Evolutionary conservation across 1,139 yeast species (phyloP).

Genomic region (Yamadazyma spencermartinsiae): DNA sequence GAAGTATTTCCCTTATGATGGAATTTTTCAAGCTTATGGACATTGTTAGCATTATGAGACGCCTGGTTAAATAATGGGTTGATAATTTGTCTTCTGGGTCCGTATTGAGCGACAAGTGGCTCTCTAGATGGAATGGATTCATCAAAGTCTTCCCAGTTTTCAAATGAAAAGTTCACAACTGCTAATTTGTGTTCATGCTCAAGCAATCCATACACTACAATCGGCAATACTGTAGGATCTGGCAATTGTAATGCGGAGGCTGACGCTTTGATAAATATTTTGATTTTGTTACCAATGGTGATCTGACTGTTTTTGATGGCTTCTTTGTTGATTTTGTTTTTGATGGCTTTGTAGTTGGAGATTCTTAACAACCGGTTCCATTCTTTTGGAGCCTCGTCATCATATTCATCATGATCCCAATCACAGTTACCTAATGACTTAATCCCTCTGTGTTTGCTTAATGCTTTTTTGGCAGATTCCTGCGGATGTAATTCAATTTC

Average conservation of each 20-base stretch:
- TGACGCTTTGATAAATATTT: constrained; percentile 56
- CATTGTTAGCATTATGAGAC: constrained; percentile 76
- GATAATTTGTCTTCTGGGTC: constrained; percentile 86
- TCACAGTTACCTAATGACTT: constrained; percentile 75
- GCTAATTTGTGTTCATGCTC: constrained; percentile 87
- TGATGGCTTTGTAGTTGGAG: constrained; percentile 75
- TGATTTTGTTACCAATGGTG: constrained; percentile 65
- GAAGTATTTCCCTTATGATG: constrained; percentile 72
- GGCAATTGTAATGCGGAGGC: constrained; percentile 15
- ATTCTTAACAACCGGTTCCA: constrained; percentile 79
- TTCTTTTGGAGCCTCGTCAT: constrained; percentile 70
- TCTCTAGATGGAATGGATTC: constrained; percentile 83
- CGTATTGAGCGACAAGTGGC: constrained; percentile 82
- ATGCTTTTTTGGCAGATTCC: constrained; percentile 72
- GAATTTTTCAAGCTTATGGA: constrained; percentile 82
- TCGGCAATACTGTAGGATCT: constrained; percentile 49
- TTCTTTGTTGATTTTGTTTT: constrained; percentile 67
- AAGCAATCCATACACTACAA: constrained; percentile 70
- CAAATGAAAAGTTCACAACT: constrained; percentile 77
- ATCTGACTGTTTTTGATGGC: constrained; percentile 58
- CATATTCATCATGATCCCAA: constrained; percentile 88
- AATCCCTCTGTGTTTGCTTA: constrained; percentile 81
- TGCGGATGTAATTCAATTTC: constrained; percentile 82
- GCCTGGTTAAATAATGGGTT: constrained; percentile 83
- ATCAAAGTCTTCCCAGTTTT: constrained; percentile 86